Base-by-base conservation (phyloP, 2,329 filamentous ascomycete species). In the Aspergillus viridinutans region DNA sequence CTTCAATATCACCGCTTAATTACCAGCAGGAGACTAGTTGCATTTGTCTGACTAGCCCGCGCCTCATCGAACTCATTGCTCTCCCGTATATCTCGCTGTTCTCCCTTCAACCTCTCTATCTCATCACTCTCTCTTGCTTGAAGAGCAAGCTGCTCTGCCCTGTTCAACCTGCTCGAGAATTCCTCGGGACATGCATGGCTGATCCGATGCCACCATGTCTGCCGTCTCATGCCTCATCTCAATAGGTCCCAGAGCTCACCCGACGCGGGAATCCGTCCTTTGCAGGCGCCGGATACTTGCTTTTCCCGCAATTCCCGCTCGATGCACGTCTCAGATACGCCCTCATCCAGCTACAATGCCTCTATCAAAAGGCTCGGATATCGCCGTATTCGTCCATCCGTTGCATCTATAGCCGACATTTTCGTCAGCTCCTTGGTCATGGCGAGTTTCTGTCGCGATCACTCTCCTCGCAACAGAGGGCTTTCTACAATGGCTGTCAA, bases 161-260 rank as follows among this genome's bases (percentile, higher is more conserved):
- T 50, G 52, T 52, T 54, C 58, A 56, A 62, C 55, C 61, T 59
- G 64, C 61, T 65, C 59, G 57, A 57, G 58, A 59, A 55, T 51
- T 51, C 60, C 53, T 59, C 58, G 59, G 64, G 69, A 71, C 59
- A 72, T 72, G 69, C 67, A 68, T 61, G 65, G 67, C 61, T 72
- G 63, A 70, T 58, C 65, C 60, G 63, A 73, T 75, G 74, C 76
- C 82, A 85, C 78, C 66, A 87, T 87, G 85, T 80, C 75, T 77
- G 77, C 72, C 76, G 69, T 81, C 82, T 82, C 83, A 87, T 88
- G 85, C 84, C 82, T 82, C 76, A 80, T 76, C 72, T 81, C 77
- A 79, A 78, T 76, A 77, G 76, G 75, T 77, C 80, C 74, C 76
- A 80, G 71, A 77, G 79, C 78, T 78, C 76, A 68, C 69, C 73